Percentiles rank a stretch among this genome's conserved stretches.
Conservation (phyloP, 1,139 yeast genomes). For the Lodderomyces orthopsilosis region DNA sequence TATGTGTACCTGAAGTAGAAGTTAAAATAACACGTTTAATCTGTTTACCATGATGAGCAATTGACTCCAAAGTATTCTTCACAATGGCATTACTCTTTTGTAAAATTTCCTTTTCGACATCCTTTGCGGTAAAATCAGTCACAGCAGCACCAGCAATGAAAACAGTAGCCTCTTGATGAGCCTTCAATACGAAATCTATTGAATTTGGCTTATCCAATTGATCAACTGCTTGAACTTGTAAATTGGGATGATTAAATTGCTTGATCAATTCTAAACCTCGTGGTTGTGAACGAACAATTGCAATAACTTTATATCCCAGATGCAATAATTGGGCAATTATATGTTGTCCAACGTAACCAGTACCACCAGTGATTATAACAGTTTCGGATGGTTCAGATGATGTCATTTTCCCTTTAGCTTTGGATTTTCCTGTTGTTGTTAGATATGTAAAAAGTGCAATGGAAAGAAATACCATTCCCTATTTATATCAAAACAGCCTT, state of each 20-base stretch:
- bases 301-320: conserved; percentile 51
- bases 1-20: conserved; percentile 27
- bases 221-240: conserved; percentile 49
- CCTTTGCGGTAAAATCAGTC: conserved; percentile 22
- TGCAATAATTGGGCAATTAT: conserved; percentile 26
- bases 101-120: conserved; percentile 19
- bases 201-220: conserved; percentile 43
- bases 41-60: conserved; percentile 22
- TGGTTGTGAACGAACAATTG: conserved; percentile 53
- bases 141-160: conserved; percentile 48
- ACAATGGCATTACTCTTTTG: conserved; percentile 25
- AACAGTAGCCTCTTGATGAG: conserved; percentile 45
- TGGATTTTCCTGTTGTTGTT: background rate
- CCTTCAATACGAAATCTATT: conserved; percentile 49
- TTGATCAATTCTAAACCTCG: conserved; percentile 45
- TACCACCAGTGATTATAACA: conserved; percentile 39
- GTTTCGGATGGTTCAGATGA: conserved; percentile 11
- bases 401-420: background rate
- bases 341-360: conserved; percentile 40
- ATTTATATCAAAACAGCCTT: background rate
- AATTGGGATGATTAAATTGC: conserved; percentile 13
- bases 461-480: background rate
- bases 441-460: background rate
- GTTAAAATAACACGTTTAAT: conserved; percentile 27
- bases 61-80: conserved; percentile 22